phyloP scores from a whole-genome alignment of 1,284 basidiomycete genomes.

The Marasmius sp. region DNA sequence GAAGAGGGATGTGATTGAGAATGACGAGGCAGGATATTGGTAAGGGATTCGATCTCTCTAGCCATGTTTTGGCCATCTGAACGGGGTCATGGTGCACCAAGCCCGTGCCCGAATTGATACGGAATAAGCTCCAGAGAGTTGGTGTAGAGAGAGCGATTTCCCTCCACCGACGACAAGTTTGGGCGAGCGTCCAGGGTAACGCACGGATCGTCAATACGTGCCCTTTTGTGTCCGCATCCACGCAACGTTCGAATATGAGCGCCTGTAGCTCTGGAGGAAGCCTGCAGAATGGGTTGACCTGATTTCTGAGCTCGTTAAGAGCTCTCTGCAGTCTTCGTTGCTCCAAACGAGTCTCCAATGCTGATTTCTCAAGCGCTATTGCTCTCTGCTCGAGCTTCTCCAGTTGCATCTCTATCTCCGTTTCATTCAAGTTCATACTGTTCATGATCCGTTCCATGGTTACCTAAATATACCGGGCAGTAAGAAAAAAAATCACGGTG shows the following conservation, averaged over 20 bases:
- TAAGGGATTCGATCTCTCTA: not conserved
- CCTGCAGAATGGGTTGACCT: not conserved
- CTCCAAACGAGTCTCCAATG: not conserved
- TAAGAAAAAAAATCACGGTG: too few relatives aligned
- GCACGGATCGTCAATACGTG: not conserved
- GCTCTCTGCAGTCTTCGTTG: not conserved
- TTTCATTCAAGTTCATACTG: too few relatives aligned
- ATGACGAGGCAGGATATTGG: not conserved
- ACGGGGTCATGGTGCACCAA: not conserved
- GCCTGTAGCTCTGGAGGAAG: not conserved
- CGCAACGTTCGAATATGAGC: not conserved
- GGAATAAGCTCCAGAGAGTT: not conserved
- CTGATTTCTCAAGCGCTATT: not conserved
- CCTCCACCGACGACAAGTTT: not conserved
- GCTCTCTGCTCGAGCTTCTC: too few relatives aligned
- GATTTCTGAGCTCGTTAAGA: not conserved
- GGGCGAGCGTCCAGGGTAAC: not conserved
- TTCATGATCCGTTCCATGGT: too few relatives aligned
- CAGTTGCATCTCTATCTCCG: too few relatives aligned
- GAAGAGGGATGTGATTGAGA: too few relatives aligned
- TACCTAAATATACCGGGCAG: too few relatives aligned
- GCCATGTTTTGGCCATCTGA: not conserved
- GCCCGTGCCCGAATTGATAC: not conserved
- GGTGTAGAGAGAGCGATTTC: not conserved
- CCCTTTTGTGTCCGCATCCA: not conserved